Evolutionary conservation across 1,139 yeast genomes (phyloP).

Genomic region (Taphrina deformans): DNA sequence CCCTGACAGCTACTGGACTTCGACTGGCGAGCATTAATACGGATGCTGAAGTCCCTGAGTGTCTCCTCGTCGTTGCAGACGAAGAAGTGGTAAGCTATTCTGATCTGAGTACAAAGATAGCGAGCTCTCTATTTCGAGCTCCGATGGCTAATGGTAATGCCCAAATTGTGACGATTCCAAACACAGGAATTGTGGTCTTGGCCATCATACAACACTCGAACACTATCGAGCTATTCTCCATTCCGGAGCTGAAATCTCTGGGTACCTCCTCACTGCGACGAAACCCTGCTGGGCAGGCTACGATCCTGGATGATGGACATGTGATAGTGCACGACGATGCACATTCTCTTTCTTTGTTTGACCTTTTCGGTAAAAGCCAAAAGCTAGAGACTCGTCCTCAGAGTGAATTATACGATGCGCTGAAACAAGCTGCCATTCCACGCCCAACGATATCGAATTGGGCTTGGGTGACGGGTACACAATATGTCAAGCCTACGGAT

Average conservation of each 20-base stretch:
- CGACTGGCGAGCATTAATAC: constrained; percentile 10
- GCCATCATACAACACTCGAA: background rate
- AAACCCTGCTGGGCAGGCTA: background rate
- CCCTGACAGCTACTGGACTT: background rate
- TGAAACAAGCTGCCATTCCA: constrained; percentile 53
- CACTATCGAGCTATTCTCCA: constrained; percentile 9
- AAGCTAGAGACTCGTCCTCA: background rate
- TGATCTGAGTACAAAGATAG: constrained; percentile 10
- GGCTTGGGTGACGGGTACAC: constrained; percentile 84
- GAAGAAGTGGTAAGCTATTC: constrained; percentile 5
- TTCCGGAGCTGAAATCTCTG: constrained; percentile 16
- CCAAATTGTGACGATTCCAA: background rate
- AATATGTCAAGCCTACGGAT: constrained; percentile 60
- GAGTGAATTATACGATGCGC: constrained; percentile 48
- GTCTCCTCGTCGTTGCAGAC: constrained; percentile 25
- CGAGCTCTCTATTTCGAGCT: background rate
- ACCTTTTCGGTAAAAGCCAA: background rate
- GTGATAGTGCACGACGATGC: background rate
- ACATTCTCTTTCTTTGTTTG: constrained; percentile 1
- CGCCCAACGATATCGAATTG: constrained; percentile 78
- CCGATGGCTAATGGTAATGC: background rate
- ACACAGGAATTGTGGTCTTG: background rate
- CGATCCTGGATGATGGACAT: background rate
- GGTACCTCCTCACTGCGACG: background rate
- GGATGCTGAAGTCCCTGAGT: constrained; percentile 17